Evolutionary conservation across 2,329 filamentous ascomycete species (phyloP).

Genomic region (Verticillium nubilum): DNA sequence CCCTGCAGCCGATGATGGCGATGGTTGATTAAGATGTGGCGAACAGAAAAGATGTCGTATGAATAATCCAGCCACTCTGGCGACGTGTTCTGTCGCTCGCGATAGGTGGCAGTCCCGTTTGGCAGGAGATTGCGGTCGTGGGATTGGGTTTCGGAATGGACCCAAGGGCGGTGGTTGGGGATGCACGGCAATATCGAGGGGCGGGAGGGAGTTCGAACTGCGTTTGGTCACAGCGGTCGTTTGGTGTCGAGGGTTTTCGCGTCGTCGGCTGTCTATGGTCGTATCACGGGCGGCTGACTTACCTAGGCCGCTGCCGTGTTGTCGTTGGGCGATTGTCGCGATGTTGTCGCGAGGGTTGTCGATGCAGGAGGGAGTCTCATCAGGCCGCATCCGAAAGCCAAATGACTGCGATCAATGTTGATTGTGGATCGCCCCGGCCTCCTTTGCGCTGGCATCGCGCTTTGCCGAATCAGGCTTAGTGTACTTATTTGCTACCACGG

Average conservation of each 20-base stretch:
- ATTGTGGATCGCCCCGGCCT: constrained; percentile 14
- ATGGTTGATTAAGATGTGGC: not conserved
- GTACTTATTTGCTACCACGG: constrained; percentile 10
- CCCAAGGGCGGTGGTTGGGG: not conserved
- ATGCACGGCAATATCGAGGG: not conserved
- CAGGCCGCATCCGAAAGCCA: not conserved
- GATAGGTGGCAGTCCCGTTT: not conserved
- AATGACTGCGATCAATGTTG: constrained; percentile 12
- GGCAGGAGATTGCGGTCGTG: not conserved
- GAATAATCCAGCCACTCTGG: not conserved
- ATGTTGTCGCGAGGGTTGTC: constrained; percentile 9
- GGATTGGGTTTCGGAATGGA: not conserved
- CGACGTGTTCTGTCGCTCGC: not conserved
- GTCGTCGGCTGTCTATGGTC: constrained; percentile 4
- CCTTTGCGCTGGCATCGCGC: constrained; percentile 12
- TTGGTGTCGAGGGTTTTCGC: constrained; percentile 1
- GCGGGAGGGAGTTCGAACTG: not conserved
- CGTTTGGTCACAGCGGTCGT: constrained; percentile 1
- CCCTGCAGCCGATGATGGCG: constrained; percentile 5
- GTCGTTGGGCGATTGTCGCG: not conserved
- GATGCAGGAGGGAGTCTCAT: constrained; percentile 5
- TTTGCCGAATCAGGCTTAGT: not conserved
- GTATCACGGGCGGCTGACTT: not conserved
- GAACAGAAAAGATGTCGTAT: constrained; percentile 1
- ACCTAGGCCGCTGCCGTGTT: not conserved